Base-by-base conservation (phyloP, 2,329 filamentous ascomycete species). In the Thermothelomyces thermophilus region DNA sequence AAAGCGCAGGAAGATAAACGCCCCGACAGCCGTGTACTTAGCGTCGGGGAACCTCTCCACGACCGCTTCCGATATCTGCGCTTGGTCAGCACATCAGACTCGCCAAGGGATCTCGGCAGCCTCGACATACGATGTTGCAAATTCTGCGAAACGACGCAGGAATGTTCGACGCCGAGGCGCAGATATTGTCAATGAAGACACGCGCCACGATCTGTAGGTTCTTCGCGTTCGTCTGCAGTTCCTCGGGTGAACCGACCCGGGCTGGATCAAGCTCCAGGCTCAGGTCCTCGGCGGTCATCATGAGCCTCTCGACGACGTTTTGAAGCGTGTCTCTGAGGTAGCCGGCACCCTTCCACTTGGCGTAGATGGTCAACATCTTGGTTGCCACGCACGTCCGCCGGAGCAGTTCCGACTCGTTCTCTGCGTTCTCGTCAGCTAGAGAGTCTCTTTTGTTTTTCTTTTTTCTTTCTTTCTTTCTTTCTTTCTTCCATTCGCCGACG, bases 171-270 rank as follows among this genome's bases (percentile, higher is more conserved):
- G 78, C 73, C 2, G 82, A 86, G 41, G 76, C 76, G 56, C 80
- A 83, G 17, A 86, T 86, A 57, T 84, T 81, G 47, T 85, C 82
- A 48, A 86, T 84, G 58, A 86, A 86, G 5, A 85, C 81, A 58
- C 84, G 83, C 1, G 83, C 80, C 8, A 86, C 81, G 30, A 83
- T 79, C 46, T 79, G 75, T 36, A 86, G 70, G 60, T 86, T 82
- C 13, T 82, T 63, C 2, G 80, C 80, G 61, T 86, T 86, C 59
- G 81, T 83, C 59, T 83, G 71, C 2, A 85, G 68, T 57, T 86
- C 82, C 57, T 85, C 82, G 1, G 72, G 67, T 0, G 79, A 80
- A 31, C 67, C 66, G 3, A 83, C 77, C 51, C 81, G 74, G 1
- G 78, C 73, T 5, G 83, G 83, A 60, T 86, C 82, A 5, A 86